Evolutionary conservation across 202 grass and related monocot species (phyloP).

Genomic region (Cymbopogon flexuosus): DNA sequence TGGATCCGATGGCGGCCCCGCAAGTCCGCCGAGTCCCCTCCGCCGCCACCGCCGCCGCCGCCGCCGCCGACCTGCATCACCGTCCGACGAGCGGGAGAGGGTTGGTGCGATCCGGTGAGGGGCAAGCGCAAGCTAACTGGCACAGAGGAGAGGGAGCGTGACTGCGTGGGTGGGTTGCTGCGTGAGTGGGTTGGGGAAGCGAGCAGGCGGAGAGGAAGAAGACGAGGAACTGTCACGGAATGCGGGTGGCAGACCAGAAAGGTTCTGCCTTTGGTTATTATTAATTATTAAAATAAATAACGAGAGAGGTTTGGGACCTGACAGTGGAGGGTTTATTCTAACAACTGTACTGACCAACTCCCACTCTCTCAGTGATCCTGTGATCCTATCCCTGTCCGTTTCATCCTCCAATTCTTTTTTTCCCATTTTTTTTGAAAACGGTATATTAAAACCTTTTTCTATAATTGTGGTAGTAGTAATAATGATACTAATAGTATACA

Average conservation of each 20-base stretch:
- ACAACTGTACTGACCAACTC: background rate
- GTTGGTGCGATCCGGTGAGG: slow-evolving; percentile 10
- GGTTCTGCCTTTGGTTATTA: background rate
- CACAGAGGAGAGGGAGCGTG: background rate
- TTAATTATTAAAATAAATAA: background rate
- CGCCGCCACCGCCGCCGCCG: background rate
- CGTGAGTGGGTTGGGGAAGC: slow-evolving; percentile 11
- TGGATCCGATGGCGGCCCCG: slow-evolving; percentile 69
- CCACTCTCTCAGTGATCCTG: background rate
- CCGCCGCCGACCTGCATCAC: slow-evolving; percentile 42
- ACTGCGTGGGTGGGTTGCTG: background rate
- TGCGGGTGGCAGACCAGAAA: slow-evolving; percentile 22
- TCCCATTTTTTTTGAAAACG: background rate
- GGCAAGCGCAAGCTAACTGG: background rate
- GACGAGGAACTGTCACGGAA: slow-evolving; percentile 34
- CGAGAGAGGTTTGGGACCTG: background rate
- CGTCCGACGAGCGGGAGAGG: background rate
- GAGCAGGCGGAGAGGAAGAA: background rate
- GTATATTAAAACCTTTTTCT: too few relatives aligned
- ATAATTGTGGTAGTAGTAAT: too few relatives aligned
- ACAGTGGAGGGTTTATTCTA: slow-evolving; percentile 12
- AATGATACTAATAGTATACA: too few relatives aligned
- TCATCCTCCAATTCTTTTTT: background rate
- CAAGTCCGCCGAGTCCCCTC: slow-evolving; percentile 33
- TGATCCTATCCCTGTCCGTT: background rate